Conservation (phyloP, 2,329 filamentous ascomycete species). For the Calonectria hawksworthii region DNA sequence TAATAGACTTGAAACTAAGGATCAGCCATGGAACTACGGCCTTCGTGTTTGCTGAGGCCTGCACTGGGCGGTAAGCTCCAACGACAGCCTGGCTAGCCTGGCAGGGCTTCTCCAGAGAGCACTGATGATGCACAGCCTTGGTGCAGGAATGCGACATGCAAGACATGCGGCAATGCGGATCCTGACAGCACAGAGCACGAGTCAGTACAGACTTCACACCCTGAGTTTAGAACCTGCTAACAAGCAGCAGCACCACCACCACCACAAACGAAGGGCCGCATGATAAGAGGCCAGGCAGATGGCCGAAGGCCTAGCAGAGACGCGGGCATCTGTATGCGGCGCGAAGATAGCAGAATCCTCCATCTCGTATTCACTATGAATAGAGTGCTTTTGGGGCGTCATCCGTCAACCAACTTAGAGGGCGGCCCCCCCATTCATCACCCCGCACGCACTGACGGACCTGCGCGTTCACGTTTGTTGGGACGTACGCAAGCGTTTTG, state of each 20-base stretch:
- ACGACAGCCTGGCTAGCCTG: not conserved
- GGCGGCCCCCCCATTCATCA: too few species aligned
- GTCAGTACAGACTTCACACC: not conserved
- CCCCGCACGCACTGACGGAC: not conserved
- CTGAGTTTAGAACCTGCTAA: not conserved
- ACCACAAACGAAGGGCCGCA: not conserved
- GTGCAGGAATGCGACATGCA: not conserved
- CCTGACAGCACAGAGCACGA: not conserved
- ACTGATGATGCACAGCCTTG: not conserved
- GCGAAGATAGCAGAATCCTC: not conserved
- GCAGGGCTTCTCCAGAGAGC: not conserved
- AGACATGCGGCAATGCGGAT: not conserved
- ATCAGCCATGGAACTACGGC: not conserved
- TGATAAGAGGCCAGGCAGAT: not conserved
- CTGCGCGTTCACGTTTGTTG: not conserved
- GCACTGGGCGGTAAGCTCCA: not conserved
- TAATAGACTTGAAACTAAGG: not conserved
- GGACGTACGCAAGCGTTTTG: not conserved
- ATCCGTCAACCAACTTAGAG: not conserved
- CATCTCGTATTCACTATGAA: not conserved
- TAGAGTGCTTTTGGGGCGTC: not conserved
- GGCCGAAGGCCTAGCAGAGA: not conserved
- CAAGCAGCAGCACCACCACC: not conserved
- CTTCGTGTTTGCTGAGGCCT: not conserved
- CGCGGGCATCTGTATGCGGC: not conserved